phyloP scores from a whole-genome alignment of 169 alveolate species.

The Cryptosporidium viatorum region DNA sequence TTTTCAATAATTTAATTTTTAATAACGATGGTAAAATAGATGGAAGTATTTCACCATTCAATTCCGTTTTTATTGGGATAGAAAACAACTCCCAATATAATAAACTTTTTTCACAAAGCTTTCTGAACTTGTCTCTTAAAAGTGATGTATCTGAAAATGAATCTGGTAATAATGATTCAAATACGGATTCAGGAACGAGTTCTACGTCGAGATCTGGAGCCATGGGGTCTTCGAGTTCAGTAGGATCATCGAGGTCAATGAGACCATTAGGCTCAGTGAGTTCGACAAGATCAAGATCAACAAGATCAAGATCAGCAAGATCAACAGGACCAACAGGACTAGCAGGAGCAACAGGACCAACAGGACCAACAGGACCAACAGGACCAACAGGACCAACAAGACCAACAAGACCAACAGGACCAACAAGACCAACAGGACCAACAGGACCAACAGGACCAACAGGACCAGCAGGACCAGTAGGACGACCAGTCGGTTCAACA shows the following conservation, averaged over 20 bases:
- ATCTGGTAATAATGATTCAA: neutral
- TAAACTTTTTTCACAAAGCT: neutral
- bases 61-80: neutral
- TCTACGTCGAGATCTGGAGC: no score
- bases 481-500: neutral
- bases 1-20: no score
- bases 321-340: no score
- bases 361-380: no score
- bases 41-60: neutral
- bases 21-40: no score
- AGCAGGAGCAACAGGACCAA: no score
- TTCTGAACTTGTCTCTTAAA: neutral
- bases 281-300: neutral
- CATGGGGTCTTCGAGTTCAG: no score
- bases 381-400: no score
- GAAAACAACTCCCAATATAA: neutral
- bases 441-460: neutral
- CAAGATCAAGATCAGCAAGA: neutral
- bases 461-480: neutral
- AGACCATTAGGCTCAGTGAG: neutral
- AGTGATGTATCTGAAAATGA: neutral
- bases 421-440: neutral
- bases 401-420: no score
- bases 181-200: neutral
- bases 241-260: no score